phyloP scores from a whole-genome alignment of 2,329 filamentous ascomycete species.

The Ceratocystiopsis brevicomis region DNA sequence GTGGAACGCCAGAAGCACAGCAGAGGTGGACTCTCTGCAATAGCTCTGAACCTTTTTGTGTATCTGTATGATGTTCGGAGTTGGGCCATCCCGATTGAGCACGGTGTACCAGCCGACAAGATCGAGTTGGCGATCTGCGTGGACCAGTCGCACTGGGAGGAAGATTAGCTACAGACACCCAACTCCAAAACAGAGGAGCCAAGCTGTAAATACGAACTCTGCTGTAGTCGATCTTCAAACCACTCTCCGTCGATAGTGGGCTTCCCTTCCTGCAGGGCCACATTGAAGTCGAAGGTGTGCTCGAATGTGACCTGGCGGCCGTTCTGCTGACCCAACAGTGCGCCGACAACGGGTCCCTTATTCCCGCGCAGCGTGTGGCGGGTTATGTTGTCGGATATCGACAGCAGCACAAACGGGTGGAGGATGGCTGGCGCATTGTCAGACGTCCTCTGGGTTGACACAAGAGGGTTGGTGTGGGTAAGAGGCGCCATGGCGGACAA shows the following conservation, averaged over 20 bases:
- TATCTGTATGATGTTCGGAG: conserved; percentile 46
- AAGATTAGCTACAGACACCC: too few relatives aligned
- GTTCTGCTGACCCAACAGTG: conserved; percentile 78
- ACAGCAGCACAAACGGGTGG: conserved; percentile 87
- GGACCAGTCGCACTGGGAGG: conserved; percentile 62
- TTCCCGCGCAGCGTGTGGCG: conserved; percentile 66
- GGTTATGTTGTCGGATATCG: conserved; percentile 91
- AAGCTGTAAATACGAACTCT: conserved; percentile 30
- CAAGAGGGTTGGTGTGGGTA: conserved; percentile 29
- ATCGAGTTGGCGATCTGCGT: conserved; percentile 65
- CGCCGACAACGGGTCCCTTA: conserved; percentile 61
- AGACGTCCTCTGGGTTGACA: conserved; percentile 47
- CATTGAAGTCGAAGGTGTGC: conserved; percentile 64
- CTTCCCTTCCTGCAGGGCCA: too few relatives aligned
- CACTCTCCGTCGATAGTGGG: conserved; percentile 21
- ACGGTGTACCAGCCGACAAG: conserved; percentile 88
- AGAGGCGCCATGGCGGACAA: neutral
- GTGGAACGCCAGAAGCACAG: conserved; percentile 75
- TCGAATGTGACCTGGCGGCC: conserved; percentile 82
- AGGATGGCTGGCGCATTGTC: conserved; percentile 69
- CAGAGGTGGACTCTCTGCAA: conserved; percentile 72
- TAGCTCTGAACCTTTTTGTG: conserved; percentile 57
- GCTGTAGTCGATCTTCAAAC: conserved; percentile 62
- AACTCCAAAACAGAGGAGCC: too few relatives aligned
- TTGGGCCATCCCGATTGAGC: conserved; percentile 54